A percentile compares a stretch with the other conserved stretches of the same genome.
These are phyloP conservation scores for Nemania abortiva DNA, from an alignment of 2,329 filamentous ascomycete genomes.

Conservation along the genomic window DNA sequence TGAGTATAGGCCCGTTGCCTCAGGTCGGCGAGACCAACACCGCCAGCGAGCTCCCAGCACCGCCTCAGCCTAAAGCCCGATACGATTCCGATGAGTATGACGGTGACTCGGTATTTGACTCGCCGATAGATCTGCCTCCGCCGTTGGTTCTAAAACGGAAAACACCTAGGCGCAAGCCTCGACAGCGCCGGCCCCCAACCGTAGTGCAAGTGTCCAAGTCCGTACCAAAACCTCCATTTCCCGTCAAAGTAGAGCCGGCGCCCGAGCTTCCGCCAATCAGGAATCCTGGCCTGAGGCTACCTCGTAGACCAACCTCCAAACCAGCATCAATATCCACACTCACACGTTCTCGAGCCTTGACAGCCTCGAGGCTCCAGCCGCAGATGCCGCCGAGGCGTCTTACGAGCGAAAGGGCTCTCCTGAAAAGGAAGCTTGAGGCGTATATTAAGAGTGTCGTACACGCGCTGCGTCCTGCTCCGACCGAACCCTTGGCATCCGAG, in stretches of 20 bases:
- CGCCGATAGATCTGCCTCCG: slow-evolving; percentile 22
- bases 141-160: slow-evolving; percentile 20
- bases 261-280: background rate
- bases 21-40: slow-evolving; percentile 12
- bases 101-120: slow-evolving; percentile 9
- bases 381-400: background rate
- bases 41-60: background rate
- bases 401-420: background rate
- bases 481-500: slow-evolving; percentile 21
- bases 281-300: background rate
- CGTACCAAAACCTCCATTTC: background rate
- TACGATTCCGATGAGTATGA: slow-evolving; percentile 5
- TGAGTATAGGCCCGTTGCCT: slow-evolving; percentile 18
- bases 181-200: background rate
- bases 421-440: slow-evolving; percentile 33
- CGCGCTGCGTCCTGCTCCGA: slow-evolving; percentile 25
- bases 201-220: background rate
- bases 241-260: background rate
- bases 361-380: background rate
- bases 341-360: background rate
- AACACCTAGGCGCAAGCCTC: background rate
- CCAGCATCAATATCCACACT: background rate
- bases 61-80: background rate
- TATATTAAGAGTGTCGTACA: slow-evolving; percentile 32
- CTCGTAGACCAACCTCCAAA: background rate